Evolutionary conservation across 306 rosid genomes (phyloP).

Genomic region (Chamaecrista fasciculata): DNA sequence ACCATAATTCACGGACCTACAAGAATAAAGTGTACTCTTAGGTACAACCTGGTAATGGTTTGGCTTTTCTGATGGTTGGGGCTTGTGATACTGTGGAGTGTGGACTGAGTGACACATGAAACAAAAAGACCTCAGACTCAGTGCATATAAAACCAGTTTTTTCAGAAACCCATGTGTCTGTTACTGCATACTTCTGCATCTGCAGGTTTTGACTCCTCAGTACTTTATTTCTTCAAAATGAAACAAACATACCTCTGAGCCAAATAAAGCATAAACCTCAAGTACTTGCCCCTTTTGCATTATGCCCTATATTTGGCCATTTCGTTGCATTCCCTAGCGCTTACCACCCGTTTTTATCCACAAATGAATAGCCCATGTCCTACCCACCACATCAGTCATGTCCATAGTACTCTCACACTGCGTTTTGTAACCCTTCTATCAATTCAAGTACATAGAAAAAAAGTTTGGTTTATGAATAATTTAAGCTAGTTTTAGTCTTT

Average conservation of each 20-base stretch:
- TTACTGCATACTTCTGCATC: constrained; percentile 20
- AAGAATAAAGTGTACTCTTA: constrained; percentile 41
- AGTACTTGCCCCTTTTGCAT: not conserved
- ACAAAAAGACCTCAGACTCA: constrained; percentile 18
- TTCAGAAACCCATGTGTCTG: constrained; percentile 52
- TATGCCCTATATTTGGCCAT: not conserved
- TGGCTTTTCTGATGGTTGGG: constrained; percentile 52
- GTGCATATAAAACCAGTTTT: constrained; percentile 27
- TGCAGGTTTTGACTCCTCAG: constrained; percentile 35
- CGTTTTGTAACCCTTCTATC: not conserved
- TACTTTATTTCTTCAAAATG: not conserved
- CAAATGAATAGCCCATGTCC: constrained; percentile 7
- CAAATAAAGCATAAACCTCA: constrained; percentile 13
- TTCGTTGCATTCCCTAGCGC: not conserved
- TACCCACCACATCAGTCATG: constrained; percentile 7
- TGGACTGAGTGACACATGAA: constrained; percentile 24
- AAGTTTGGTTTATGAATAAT: too few relatives aligned
- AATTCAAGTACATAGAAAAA: not conserved
- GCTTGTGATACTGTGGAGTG: constrained; percentile 48
- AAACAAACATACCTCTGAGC: not conserved
- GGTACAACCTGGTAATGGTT: constrained; percentile 52
- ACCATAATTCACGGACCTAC: constrained; percentile 52
- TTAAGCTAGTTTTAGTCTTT: too few relatives aligned
- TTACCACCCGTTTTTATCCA: not conserved
- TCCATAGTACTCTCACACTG: not conserved